A percentile compares a stretch with the other conserved stretches of the same genome.
Conservation (phyloP, 495 filamentous ascomycete genomes). For the Massariosphaeria phaeospora region DNA sequence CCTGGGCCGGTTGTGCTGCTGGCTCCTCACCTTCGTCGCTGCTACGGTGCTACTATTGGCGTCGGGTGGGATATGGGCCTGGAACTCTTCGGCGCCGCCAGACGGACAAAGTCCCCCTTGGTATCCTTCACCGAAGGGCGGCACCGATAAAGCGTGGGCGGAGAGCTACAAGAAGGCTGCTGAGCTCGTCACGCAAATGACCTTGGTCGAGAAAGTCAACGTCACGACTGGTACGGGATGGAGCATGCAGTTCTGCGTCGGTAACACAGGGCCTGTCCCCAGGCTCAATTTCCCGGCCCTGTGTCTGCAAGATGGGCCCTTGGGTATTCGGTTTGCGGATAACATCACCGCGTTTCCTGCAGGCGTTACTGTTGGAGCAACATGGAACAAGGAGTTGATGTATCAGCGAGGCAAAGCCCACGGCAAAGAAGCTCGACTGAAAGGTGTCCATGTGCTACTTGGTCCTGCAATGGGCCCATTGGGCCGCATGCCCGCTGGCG, state of each 20-base stretch:
- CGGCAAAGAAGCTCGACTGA: constrained; percentile 62
- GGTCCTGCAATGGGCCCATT: constrained; percentile 73
- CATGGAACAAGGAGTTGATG: constrained; percentile 81
- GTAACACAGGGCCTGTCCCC: constrained; percentile 61
- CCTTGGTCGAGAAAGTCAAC: constrained; percentile 86
- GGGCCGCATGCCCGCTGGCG: constrained; percentile 78
- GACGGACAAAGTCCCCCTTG: constrained; percentile 63
- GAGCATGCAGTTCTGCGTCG: constrained; percentile 85
- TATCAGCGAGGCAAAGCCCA: constrained; percentile 62
- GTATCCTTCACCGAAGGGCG: constrained; percentile 80
- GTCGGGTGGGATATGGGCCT: constrained; percentile 41
- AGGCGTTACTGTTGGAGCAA: constrained; percentile 79
- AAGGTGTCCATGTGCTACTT: constrained; percentile 71
- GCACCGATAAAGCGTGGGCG: constrained; percentile 66
- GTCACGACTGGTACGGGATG: constrained; percentile 90
- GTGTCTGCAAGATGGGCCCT: constrained; percentile 85
- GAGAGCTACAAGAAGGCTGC: constrained; percentile 78
- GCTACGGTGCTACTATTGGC: constrained; percentile 35
- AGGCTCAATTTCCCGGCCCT: constrained; percentile 71
- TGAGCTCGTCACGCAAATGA: constrained; percentile 74
- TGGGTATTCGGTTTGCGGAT: constrained; percentile 72
- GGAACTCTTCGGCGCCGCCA: constrained; percentile 31
- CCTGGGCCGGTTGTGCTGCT: constrained; percentile 34
- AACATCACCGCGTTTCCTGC: constrained; percentile 76
- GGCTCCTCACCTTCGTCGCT: constrained; percentile 35